Base-by-base conservation (phyloP, 805 yeast species). In the Ogataea trehalophila region DNA sequence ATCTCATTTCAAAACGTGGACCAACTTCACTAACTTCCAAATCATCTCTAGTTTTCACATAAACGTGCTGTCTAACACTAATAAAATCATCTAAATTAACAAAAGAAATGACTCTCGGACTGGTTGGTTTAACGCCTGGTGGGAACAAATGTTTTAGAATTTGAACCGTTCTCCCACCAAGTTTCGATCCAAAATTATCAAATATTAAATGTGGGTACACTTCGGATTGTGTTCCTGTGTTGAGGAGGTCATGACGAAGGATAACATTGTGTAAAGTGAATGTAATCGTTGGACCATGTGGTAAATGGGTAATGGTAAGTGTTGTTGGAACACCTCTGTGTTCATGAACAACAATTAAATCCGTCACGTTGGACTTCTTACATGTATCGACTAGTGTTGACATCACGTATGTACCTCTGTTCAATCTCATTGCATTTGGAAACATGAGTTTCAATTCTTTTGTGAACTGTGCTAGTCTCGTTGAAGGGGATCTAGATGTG, bases 261-360 rank as follows among this genome's bases (percentile, higher is more conserved):
- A 88, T 90, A 45, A 94, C 98, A 61, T 94, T 94, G 68, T 94
- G 98, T 48, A 94, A 72, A 11, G 97, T 87, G 74, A 94, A 94
- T 41, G 87, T 84, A 33, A 94, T 95, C 2, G 97, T 87, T 17
- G 99, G 99, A 0, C 99, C 99, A 64, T 94, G 96, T 4, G 99
- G 99, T 66, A 94, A 87, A 72, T 94, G 99, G 33, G 94, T 84
- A 26, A 94, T 71, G 1, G 98, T 92, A 50, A 94, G 61, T 1
- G 97, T 87, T 0, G 97, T 91, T 44, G 99, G 99, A 0, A 88
- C 92, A 79, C 99, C 99, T 69, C 99, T 78, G 68, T 94, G 99
- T 65, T 94, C 99, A 65, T 94, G 98, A 20, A 94, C 69, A 3
- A 94, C 76, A 22, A 94, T 73, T 56, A 94, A 69, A 65, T 94